Base-by-base conservation (phyloP, 2,329 filamentous ascomycete species). In the Fusarium duplospermum region DNA sequence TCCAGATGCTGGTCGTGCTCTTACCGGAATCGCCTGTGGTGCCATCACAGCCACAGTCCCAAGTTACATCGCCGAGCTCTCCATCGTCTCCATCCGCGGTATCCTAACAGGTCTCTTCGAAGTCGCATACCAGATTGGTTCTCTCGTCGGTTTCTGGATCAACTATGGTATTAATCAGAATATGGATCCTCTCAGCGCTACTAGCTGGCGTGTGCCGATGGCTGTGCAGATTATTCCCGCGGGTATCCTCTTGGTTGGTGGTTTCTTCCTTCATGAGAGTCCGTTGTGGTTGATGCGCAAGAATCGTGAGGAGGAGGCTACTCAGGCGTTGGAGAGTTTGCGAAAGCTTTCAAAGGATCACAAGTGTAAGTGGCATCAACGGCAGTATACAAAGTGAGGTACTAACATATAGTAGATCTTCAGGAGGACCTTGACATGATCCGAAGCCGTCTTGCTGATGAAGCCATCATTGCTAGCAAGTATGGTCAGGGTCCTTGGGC, bases 61-160 rank as follows among this genome's bases (percentile, higher is more conserved):
- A 4, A 86, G 90, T 36, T 92, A 92, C 78, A 90, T 91, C 67
- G 88, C 90, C 11, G 91, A 92, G 78, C 87, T 89, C 63, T 89
- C 90, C 0, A 85, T 89, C 73, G 86, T 89, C 0, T 87, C 87
- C 3, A 89, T 87, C 62, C 86, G 90, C 75, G 90, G 90, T 74
- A 83, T 89, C 29, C 85, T 90, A 4, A 88, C 89, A 8, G 89
- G 89, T 16, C 78, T 89, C 31, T 88, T 85, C 73, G 84, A 86
- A 69, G 82, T 90, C 10, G 85, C 87, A 1, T 89, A 89, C 69
- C 88, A 90, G 70, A 85, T 87, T 7, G 89, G 88, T 2, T 80
- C 81, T 1, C 70, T 85, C 7, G 80, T 90, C 6, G 89, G 89
- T 14, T 90, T 90, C 78, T 86, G 84, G 84, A 85, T 86, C 75